A percentile compares a stretch with the other conserved stretches of the same genome.
Conservation (phyloP, 2,329 filamentous ascomycete genomes). For the Aspergillus spinulosporus region DNA sequence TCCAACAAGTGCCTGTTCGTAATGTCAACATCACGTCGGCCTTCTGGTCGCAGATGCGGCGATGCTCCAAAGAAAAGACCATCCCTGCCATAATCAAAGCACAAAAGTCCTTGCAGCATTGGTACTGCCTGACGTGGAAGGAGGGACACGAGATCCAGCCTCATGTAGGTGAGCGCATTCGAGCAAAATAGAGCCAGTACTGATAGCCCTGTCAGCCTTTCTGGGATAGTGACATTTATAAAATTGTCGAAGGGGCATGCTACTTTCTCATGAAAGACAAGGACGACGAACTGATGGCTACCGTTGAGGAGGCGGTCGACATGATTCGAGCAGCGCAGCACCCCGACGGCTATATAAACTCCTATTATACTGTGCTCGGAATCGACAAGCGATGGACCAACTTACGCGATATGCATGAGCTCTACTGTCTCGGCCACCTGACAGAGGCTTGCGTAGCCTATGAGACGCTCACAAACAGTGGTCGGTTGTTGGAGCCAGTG, state of each 20-base stretch:
- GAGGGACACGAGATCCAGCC: conserved; percentile 39
- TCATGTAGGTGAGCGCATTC: conserved; percentile 32
- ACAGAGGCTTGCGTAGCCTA: conserved; percentile 63
- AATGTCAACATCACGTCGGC: conserved; percentile 21
- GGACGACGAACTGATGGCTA: conserved; percentile 50
- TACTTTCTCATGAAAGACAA: conserved; percentile 52
- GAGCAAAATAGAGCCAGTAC: not conserved
- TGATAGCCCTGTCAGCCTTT: conserved; percentile 42
- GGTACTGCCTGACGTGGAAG: conserved; percentile 25
- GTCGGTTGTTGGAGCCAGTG: conserved; percentile 54
- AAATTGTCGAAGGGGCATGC: conserved; percentile 64
- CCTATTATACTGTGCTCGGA: conserved; percentile 62
- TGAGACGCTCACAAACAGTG: conserved; percentile 53
- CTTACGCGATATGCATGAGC: conserved; percentile 61
- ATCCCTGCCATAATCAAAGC: conserved; percentile 24
- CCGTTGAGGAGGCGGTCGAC: conserved; percentile 57
- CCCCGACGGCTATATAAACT: conserved; percentile 63
- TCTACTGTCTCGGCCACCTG: conserved; percentile 58
- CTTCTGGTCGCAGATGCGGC: conserved; percentile 23
- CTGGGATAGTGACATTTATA: conserved; percentile 60
- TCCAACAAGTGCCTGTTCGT: conserved; percentile 9
- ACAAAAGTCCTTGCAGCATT: conserved; percentile 20
- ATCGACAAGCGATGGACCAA: conserved; percentile 59
- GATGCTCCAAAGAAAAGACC: conserved; percentile 19
- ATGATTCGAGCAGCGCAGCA: conserved; percentile 61